These are phyloP conservation scores for Pseudogymnoascus sp. DNA, from an alignment of 2,329 filamentous ascomycete genomes.

Conservation along the genomic window DNA sequence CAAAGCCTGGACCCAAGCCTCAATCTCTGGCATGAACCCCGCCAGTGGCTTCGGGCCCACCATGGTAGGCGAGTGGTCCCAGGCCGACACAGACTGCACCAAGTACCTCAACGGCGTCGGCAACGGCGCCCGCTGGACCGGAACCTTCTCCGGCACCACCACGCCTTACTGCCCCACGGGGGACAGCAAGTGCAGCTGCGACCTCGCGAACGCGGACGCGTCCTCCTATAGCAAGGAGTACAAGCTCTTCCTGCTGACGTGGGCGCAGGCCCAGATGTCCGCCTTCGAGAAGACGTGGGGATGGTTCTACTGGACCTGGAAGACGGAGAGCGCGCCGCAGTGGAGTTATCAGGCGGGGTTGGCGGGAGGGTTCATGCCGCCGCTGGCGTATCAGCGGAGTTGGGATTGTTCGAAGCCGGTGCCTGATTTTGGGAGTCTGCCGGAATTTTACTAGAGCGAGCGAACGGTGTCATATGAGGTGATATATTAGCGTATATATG, in stretches of 20 bases:
- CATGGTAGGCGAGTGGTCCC: slow-evolving; percentile 93
- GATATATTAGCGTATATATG: neutral
- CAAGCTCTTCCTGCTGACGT: slow-evolving; percentile 79
- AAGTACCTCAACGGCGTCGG: slow-evolving; percentile 82
- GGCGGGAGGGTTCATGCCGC: slow-evolving; percentile 71
- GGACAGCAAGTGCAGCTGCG: slow-evolving; percentile 64
- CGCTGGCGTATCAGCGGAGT: slow-evolving; percentile 60
- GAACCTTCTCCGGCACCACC: slow-evolving; percentile 69
- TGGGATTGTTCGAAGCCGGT: slow-evolving; percentile 58
- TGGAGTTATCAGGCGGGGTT: slow-evolving; percentile 89
- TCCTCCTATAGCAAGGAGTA: slow-evolving; percentile 65
- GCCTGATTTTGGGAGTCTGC: slow-evolving; percentile 45
- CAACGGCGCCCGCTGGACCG: slow-evolving; percentile 85
- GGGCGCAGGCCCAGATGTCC: slow-evolving; percentile 93
- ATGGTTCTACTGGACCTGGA: slow-evolving; percentile 99
- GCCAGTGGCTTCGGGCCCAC: slow-evolving; percentile 83
- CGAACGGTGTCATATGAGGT: neutral
- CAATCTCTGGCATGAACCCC: slow-evolving; percentile 62
- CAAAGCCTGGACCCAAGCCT: slow-evolving; percentile 74
- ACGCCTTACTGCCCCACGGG: slow-evolving; percentile 68
- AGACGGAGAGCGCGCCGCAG: slow-evolving; percentile 76
- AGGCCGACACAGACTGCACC: slow-evolving; percentile 94
- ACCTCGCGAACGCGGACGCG: slow-evolving; percentile 67
- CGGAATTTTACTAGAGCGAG: slow-evolving; percentile 42
- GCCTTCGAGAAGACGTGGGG: slow-evolving; percentile 90